Conservation (phyloP, 768 basidiomycete genomes). For the Phallus indusiatus region DNA sequence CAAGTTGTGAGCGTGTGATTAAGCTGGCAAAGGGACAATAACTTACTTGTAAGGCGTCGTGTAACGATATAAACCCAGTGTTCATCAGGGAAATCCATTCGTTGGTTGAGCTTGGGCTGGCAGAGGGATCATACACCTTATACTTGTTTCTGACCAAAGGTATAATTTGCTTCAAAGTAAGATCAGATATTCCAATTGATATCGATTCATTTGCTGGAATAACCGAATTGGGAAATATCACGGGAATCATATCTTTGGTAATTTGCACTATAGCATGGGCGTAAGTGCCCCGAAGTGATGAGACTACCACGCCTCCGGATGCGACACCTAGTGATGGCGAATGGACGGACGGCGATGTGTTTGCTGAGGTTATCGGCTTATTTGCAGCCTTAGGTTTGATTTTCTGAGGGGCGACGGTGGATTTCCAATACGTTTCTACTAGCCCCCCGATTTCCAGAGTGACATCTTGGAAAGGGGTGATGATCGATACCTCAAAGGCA, state of each 20-base stretch:
- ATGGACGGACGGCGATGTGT: constrained; percentile 64
- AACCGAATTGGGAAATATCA: constrained; percentile 67
- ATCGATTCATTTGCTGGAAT: constrained; percentile 58
- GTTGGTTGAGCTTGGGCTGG: constrained; percentile 12
- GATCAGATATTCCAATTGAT: constrained; percentile 74
- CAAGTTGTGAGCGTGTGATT: no score
- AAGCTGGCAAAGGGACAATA: constrained; percentile 8
- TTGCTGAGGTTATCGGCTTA: constrained; percentile 39
- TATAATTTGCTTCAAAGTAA: constrained; percentile 75
- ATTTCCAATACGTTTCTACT: constrained; percentile 99
- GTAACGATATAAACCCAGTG: constrained; percentile 51
- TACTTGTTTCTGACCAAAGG: constrained; percentile 46
- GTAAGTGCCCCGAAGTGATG: constrained; percentile 86
- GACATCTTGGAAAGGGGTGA: constrained; percentile 85
- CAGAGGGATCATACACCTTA: constrained; percentile 28
- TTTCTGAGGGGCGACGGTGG: constrained; percentile 40
- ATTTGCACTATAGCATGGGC: constrained; percentile 83
- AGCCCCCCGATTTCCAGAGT: constrained; percentile 91
- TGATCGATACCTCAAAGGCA: constrained; percentile 77
- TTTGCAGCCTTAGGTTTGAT: constrained; percentile 25
- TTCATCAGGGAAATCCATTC: constrained; percentile 19
- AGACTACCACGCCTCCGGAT: constrained; percentile 64
- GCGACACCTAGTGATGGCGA: constrained; percentile 33
- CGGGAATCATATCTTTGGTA: constrained; percentile 85
- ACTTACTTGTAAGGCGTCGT: constrained; percentile 64